Evolutionary conservation across 1,139 yeast genomes (phyloP), one percentile per base, ranked within the genome.

Genomic region (Debaryomyces udenii): DNA sequence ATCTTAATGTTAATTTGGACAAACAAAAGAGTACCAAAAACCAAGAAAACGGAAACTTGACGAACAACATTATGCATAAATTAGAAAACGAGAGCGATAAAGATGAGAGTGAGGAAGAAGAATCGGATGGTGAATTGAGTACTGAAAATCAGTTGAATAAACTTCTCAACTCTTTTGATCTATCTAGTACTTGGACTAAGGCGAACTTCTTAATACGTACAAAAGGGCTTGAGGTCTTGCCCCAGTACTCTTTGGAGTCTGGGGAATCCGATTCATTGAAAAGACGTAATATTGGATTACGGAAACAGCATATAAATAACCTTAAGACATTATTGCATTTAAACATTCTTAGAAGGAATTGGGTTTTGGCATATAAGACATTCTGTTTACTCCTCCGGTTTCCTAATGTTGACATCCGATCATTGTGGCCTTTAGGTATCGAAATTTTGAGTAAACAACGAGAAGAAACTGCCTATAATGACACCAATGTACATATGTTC

Each of bases 351-450:
- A 57, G 70, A 18, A 54, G 65, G 27, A 71, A 80, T n/a, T 83
- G 87, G 87, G 52, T 57, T 6, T 38, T 64, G 11, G 83, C 86
- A 0, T 80, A 78, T 50, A 69, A 69, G 41, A 60, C 78, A n/a
- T 80, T 80, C 49, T 59, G 78, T 15, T 43, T 76, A 2, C 50
- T 83, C 27, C 57, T 81, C 1, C 56, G 83, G 39, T 55, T 76
- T 1, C 76, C 76, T 1, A 57, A 59, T 2, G 68, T 78, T 4
- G 86, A 83, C 55, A 54, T 81, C 2, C 62, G 80, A 44, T 61
- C 74, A 2, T 57, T 82, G 7, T 83, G 89, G 88, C 77, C 83
- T 1, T 36, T 81, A 1, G 88, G 86, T 0, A 60, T 80, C 9
- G 68, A 66, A 43, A 61, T 66, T 35, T 44, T 71, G 17, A 45